A percentile compares a stretch with the other conserved stretches of the same genome.
Conservation (phyloP, 1,284 basidiomycete species). For the Ceratobasidium theobromae region DNA sequence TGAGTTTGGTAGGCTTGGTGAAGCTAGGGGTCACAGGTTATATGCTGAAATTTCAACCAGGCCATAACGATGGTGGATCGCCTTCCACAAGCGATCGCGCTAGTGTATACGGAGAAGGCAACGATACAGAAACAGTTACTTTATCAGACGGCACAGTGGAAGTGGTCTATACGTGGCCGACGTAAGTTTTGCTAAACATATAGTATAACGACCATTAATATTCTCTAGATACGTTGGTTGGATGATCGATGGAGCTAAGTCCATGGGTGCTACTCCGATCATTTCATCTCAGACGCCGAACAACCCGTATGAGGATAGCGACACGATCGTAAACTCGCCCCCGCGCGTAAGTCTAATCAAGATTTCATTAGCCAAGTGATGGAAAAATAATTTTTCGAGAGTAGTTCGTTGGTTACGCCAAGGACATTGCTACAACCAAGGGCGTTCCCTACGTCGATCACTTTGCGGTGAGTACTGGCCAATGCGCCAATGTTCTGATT, state of each 20-base stretch:
- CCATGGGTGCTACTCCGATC: conserved; percentile 53
- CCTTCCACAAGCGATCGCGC: conserved; percentile 23
- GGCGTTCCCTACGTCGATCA: conserved; percentile 53
- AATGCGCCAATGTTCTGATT: not conserved
- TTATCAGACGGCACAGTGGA: conserved; percentile 29
- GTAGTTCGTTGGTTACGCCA: conserved; percentile 51
- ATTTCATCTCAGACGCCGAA: conserved; percentile 54
- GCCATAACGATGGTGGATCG: conserved; percentile 33
- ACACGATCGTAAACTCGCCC: conserved; percentile 43
- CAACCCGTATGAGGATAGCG: conserved; percentile 48
- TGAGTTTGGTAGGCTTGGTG: conserved; percentile 24
- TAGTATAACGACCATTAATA: not conserved
- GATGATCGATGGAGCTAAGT: conserved; percentile 36
- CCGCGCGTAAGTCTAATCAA: conserved; percentile 40
- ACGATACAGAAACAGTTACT: conserved; percentile 34
- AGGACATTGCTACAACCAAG: conserved; percentile 47
- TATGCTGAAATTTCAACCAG: conserved; percentile 1
- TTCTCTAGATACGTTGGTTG: not conserved
- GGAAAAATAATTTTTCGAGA: not conserved
- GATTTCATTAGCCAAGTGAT: not conserved
- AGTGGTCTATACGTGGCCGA: conserved; percentile 28
- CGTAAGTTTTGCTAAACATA: not conserved
- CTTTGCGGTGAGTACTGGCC: conserved; percentile 36
- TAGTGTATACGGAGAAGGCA: conserved; percentile 38
- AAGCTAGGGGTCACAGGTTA: not conserved